Evolutionary conservation across 2,329 filamentous ascomycete species (phyloP).

Genomic region (Botryosphaeria dothidea): DNA sequence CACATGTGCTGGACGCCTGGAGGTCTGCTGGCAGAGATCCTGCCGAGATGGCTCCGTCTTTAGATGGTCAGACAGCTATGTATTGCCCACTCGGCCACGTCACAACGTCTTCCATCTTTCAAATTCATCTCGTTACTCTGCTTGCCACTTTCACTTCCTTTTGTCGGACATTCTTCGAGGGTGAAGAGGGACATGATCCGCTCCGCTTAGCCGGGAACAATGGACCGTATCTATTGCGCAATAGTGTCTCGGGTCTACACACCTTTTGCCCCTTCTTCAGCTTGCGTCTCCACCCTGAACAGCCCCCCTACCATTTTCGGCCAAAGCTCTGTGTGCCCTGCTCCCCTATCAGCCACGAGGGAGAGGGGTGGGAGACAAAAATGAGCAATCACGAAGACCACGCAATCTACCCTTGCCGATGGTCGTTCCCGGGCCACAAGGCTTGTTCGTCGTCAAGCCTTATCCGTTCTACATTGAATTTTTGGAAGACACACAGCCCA

Average conservation of each 20-base stretch:
- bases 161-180: background rate
- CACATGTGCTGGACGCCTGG: conserved; percentile 6
- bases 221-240: conserved; percentile 3
- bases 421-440: background rate
- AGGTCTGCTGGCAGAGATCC: background rate
- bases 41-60: background rate
- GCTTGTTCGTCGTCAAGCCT: conserved; percentile 3
- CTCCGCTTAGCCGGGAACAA: background rate
- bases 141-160: background rate
- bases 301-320: background rate
- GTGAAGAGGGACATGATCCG: background rate
- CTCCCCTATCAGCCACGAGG: conserved; percentile 8
- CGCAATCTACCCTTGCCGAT: background rate
- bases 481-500: background rate
- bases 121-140: background rate
- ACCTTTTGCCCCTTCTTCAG: background rate
- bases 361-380: background rate
- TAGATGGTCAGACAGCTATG: background rate
- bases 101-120: background rate
- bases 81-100: background rate
- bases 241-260: background rate
- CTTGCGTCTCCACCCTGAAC: background rate
- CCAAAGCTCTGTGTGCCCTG: conserved; percentile 9
- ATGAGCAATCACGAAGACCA: background rate
- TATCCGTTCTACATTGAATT: background rate